A percentile compares a stretch with the other conserved stretches of the same genome.
These are phyloP conservation scores for Alternaria gansuensis DNA, from an alignment of 2,329 filamentous ascomycete genomes.

Conservation along the genomic window DNA sequence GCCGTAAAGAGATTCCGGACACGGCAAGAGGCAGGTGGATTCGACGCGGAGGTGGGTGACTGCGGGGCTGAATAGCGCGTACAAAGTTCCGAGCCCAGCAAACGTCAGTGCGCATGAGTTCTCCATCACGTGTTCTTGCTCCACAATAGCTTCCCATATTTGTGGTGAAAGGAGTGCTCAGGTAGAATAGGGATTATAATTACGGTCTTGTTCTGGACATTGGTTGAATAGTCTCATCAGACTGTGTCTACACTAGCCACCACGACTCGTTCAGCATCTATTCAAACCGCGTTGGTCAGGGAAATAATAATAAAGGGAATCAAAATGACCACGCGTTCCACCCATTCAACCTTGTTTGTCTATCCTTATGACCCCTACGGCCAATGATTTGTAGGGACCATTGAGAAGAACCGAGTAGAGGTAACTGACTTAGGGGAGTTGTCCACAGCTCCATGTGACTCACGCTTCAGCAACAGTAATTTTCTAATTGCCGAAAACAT, in stretches of 20 bases:
- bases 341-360: neutral
- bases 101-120: slow-evolving; percentile 16
- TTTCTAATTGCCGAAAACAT: too few relatives aligned
- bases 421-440: neutral
- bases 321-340: slow-evolving; percentile 26
- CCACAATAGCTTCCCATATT: neutral
- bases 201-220: neutral
- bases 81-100: neutral
- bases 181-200: neutral
- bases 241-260: slow-evolving; percentile 20
- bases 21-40: slow-evolving; percentile 13
- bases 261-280: slow-evolving; percentile 14
- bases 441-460: neutral
- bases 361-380: neutral
- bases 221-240: slow-evolving; percentile 8
- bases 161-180: neutral
- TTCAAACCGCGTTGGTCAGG: slow-evolving; percentile 18
- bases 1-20: neutral
- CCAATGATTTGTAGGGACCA: too few relatives aligned
- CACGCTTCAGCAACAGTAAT: slow-evolving; percentile 7
- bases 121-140: slow-evolving; percentile 14
- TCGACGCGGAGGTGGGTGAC: slow-evolving; percentile 15
- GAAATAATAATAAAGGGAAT: slow-evolving; percentile 30
- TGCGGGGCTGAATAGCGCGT: slow-evolving; percentile 29
- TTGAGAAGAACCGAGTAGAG: neutral